phyloP scores from a whole-genome alignment of 805 yeast genomes.

The Grigorovia transvaalensis region DNA sequence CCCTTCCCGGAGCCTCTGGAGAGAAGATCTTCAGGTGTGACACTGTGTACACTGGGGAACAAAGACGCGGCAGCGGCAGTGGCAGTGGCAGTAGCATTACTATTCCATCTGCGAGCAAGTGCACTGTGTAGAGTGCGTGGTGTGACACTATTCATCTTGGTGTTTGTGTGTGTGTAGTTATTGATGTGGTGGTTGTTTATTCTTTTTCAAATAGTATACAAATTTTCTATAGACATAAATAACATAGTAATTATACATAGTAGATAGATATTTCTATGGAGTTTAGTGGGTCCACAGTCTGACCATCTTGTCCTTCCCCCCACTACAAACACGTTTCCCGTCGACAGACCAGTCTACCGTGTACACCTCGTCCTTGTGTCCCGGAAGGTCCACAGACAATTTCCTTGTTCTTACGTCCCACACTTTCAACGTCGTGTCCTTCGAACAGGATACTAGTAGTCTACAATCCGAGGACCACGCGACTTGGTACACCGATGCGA shows the following conservation, averaged over 20 bases:
- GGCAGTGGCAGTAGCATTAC: background rate
- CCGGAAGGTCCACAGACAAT: constrained; percentile 82
- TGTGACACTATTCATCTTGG: too few species aligned
- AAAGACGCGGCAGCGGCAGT: background rate
- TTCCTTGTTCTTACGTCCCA: constrained; percentile 90
- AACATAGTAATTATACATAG: too few species aligned
- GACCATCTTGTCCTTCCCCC: constrained; percentile 92
- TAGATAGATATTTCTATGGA: too few species aligned
- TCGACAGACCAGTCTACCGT: constrained; percentile 98
- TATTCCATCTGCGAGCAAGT: background rate
- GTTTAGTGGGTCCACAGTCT: constrained; percentile 88
- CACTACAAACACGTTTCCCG: constrained; percentile 90
- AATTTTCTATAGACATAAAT: too few species aligned
- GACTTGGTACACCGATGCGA: constrained; percentile 94
- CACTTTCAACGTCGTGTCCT: constrained; percentile 90
- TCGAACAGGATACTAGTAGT: constrained; percentile 82
- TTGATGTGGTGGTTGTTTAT: too few species aligned
- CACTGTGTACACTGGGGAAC: constrained; percentile 26
- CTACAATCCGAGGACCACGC: constrained; percentile 97
- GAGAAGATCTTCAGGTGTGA: constrained; percentile 24
- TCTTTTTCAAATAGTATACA: too few species aligned
- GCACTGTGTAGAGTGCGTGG: too few species aligned
- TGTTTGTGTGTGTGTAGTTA: too few species aligned
- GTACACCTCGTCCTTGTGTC: constrained; percentile 90
- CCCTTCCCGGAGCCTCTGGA: constrained; percentile 18